Evolutionary conservation across 192 early-diverging fungal species (phyloP).

Genomic region (Coemansia sp.): DNA sequence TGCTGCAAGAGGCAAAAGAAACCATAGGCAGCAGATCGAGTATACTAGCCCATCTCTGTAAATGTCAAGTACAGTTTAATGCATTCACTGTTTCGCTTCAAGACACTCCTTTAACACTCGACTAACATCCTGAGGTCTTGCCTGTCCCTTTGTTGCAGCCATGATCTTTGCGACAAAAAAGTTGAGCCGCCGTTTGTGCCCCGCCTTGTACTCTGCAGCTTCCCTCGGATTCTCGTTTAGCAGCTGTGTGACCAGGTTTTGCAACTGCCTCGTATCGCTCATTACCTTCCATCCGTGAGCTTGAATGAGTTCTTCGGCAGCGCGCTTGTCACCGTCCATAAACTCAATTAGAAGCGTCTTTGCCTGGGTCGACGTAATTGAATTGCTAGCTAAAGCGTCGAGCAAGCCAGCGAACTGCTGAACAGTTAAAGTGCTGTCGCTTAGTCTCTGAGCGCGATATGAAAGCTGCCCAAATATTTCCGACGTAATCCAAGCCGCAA

Average conservation of each 20-base stretch:
- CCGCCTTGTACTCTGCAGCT: slow-evolving; percentile 60
- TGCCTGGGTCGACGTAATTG: slow-evolving; percentile 64
- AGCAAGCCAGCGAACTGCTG: slow-evolving; percentile 61
- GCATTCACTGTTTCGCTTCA: not conserved
- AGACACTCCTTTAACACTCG: slow-evolving; percentile 53
- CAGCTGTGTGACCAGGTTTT: slow-evolving; percentile 12
- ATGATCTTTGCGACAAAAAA: slow-evolving; percentile 87
- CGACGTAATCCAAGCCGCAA: slow-evolving; percentile 55
- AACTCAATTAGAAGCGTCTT: slow-evolving; percentile 70
- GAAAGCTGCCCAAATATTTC: slow-evolving; percentile 55
- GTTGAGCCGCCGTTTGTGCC: slow-evolving; percentile 65
- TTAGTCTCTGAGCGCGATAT: slow-evolving; percentile 28
- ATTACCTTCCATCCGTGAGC: slow-evolving; percentile 63
- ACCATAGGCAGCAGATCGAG: not conserved
- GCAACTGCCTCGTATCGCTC: slow-evolving; percentile 21
- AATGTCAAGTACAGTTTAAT: not conserved
- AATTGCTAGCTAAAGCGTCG: slow-evolving; percentile 57
- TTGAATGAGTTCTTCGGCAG: slow-evolving; percentile 58
- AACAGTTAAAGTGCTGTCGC: slow-evolving; percentile 52
- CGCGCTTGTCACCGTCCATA: slow-evolving; percentile 61
- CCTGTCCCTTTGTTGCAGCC: slow-evolving; percentile 73
- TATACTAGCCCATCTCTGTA: not conserved
- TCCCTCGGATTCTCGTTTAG: slow-evolving; percentile 45
- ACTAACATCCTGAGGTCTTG: slow-evolving; percentile 70
- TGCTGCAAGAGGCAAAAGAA: slow-evolving; percentile 2